Percentiles rank a stretch among this genome's conserved stretches.
Evolutionary conservation across 441 rosid species (phyloP).

Genomic region (Populus trichocarpa): DNA sequence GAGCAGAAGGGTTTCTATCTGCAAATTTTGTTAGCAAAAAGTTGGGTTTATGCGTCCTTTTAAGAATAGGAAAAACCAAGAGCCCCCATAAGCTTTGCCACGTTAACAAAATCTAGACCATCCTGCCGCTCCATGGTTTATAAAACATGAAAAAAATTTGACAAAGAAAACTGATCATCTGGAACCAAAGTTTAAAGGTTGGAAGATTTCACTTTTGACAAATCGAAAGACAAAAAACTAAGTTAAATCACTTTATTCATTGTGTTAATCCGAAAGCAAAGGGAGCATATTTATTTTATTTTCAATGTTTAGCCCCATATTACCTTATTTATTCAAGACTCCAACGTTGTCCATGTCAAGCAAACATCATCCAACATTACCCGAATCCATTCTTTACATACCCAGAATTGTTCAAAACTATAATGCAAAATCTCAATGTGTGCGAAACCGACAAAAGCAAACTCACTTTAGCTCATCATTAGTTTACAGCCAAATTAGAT

Average conservation of each 20-base stretch:
- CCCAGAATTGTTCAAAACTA: neutral
- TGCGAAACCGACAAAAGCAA: neutral
- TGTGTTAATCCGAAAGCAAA: neutral
- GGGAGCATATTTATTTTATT: neutral
- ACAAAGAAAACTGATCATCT: neutral
- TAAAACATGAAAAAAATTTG: neutral
- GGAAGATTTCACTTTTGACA: neutral
- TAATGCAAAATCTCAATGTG: neutral
- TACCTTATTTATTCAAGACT: neutral
- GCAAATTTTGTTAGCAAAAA: neutral
- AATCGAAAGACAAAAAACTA: neutral
- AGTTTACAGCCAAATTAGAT: neutral
- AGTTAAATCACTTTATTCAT: neutral
- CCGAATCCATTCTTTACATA: neutral
- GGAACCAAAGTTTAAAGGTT: neutral
- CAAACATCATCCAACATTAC: neutral
- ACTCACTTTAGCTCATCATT: neutral
- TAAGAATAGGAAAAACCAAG: neutral
- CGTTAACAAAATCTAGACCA: neutral
- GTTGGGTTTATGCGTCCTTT: constrained; percentile 1
- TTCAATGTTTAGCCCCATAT: neutral
- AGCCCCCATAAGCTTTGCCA: neutral
- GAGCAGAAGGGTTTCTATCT: neutral
- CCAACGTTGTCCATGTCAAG: neutral
- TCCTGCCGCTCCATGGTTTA: neutral